phyloP scores from a whole-genome alignment of 768 basidiomycete species.

The Tylopilus plumbeoviolaceoides region DNA sequence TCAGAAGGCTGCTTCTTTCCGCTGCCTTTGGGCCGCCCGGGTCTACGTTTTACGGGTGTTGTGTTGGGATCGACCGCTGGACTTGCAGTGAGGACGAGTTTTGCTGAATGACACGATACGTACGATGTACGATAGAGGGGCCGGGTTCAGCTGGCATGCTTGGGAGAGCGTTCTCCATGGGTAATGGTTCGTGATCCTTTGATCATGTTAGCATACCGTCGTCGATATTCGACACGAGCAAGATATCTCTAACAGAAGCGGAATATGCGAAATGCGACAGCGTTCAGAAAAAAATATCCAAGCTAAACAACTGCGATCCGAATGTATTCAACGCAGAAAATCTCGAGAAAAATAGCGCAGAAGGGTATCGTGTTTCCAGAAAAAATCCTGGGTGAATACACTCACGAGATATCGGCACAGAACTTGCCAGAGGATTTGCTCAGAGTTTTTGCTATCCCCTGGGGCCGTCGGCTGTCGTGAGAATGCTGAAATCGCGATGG shows the following conservation, averaged over 20 bases:
- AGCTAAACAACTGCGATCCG: conserved; percentile 28
- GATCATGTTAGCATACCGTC: conserved; percentile 23
- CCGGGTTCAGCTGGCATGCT: conserved; percentile 26
- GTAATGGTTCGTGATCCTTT: conserved; percentile 12
- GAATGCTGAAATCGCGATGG: conserved; percentile 30
- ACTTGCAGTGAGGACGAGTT: conserved; percentile 5
- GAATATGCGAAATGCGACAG: conserved; percentile 33
- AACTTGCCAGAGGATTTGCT: conserved; percentile 19
- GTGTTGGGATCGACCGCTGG: conserved; percentile 26
- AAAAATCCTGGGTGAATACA: conserved; percentile 16
- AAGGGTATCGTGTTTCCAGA: background rate
- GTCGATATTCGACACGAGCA: conserved; percentile 18
- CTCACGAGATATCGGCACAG: conserved; percentile 22
- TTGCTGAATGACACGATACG: background rate
- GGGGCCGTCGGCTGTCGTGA: conserved; percentile 36
- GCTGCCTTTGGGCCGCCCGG: conserved; percentile 77
- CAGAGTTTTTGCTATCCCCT: conserved; percentile 33
- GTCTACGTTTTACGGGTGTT: conserved; percentile 55
- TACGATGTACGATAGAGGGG: conserved; percentile 27
- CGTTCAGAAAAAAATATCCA: conserved; percentile 31
- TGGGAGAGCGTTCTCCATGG: conserved; percentile 27
- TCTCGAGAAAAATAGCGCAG: conserved; percentile 12
- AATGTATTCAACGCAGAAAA: conserved; percentile 6
- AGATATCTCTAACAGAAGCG: conserved; percentile 30
- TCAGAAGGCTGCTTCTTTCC: conserved; percentile 59